Evolutionary conservation across 2,329 filamentous ascomycete species (phyloP).

Genomic region (Apiospora pterosperma): DNA sequence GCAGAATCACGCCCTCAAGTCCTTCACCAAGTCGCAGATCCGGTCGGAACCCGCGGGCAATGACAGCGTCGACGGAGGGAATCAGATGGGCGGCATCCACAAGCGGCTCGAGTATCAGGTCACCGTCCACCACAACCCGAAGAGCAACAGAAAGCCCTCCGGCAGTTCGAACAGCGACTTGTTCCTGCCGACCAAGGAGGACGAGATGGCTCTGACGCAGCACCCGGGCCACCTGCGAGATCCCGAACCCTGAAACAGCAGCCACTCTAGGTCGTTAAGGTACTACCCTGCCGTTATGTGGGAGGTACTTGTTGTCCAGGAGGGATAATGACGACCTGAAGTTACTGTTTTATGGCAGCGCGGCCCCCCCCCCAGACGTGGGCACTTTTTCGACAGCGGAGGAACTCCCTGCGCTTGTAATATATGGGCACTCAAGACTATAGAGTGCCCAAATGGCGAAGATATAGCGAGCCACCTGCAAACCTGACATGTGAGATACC

Average conservation of each 20-base stretch:
- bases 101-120: constrained; percentile 9
- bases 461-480: neutral
- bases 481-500: neutral
- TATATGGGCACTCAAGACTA: neutral
- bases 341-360: neutral
- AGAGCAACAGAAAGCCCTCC: neutral
- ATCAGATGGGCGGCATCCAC: constrained; percentile 5
- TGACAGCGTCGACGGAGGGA: constrained; percentile 28
- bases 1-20: constrained; percentile 7
- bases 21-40: constrained; percentile 43
- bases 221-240: neutral
- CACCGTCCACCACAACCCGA: constrained; percentile 6
- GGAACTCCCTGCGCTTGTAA: neutral
- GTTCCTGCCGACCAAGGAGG: constrained; percentile 43
- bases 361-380: neutral
- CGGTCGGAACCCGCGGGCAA: constrained; percentile 37
- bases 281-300: neutral
- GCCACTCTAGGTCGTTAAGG: neutral
- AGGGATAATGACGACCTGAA: neutral
- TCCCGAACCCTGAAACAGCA: neutral
- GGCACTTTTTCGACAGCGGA: neutral
- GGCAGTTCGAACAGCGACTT: neutral
- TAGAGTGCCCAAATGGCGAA: constrained; percentile 12
- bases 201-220: constrained; percentile 28
- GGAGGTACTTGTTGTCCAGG: neutral